Base-by-base conservation (phyloP, 2,329 filamentous ascomycete species). In the Plectosphaerella sp. region DNA sequence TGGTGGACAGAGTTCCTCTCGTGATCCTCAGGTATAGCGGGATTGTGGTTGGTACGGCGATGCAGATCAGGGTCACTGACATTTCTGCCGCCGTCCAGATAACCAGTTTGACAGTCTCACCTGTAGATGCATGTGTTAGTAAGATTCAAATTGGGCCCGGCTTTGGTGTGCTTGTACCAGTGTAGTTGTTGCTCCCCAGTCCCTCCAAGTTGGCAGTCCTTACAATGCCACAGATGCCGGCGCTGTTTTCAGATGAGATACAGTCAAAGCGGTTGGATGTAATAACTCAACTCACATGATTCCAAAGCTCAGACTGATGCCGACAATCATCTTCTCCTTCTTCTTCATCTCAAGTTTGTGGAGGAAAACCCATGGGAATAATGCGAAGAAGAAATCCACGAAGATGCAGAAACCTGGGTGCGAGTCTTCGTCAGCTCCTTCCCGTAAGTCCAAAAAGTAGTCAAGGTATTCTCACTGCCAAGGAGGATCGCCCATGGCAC, bases 291-390 rank as follows among this genome's bases (percentile, higher is more conserved):
- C 35, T 8, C 35, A 37, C 35, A 37, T 12, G 35, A n/a, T n/a
- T 3, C 47, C 47, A 9, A 48, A 24, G 15, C 47, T 36, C 20
- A 48, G 24, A 28, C 67, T 68, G 25, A 62, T 61, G 3, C 62
- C 68, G 47, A 73, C 64, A 25, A 65, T 68, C 5, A 72, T 57
- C 60, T 72, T 73, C 24, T 71, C 63, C 0, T 62, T 59, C 4
- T 52, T 63, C 9, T 64, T 59, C 47, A 66, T 74, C 45, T 72
- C 64, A 49, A 74, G 52, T 2, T 55, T 54, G 70, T 70, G 73
- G 20, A 73, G 66, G 10, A 75, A 67, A 4, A 73, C 60, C 70
- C 73, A 75, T 0, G 73, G 73, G 5, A 75, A 70, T 0, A 63
- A 52, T 36, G 68, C 69, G 12, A 68, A 71, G 45, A 69, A 68